These are phyloP conservation scores for Cladobotryum mycophilum DNA, from an alignment of 2,329 filamentous ascomycete genomes.

Conservation along the genomic window DNA sequence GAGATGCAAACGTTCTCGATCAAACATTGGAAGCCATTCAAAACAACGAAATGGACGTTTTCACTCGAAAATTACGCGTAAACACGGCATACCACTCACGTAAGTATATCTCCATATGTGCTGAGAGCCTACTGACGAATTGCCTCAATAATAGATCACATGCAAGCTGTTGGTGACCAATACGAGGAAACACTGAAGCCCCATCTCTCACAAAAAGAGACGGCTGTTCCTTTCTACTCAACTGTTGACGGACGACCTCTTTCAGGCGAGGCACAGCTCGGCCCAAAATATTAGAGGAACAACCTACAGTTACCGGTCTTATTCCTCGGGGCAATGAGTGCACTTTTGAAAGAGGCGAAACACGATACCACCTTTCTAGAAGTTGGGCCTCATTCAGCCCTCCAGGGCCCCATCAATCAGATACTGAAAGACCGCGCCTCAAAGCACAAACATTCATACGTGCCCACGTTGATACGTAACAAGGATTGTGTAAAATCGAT, in stretches of 20 bases:
- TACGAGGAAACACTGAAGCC: conserved; percentile 5
- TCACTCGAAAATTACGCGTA: conserved; percentile 29
- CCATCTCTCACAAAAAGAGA: not conserved
- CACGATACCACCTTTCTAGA: conserved; percentile 13
- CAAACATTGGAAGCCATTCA: conserved; percentile 23
- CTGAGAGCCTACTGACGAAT: too few species aligned
- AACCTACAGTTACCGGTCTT: conserved; percentile 26
- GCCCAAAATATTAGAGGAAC: conserved; percentile 22
- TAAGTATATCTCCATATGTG: too few species aligned
- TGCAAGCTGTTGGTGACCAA: conserved; percentile 1
- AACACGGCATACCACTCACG: conserved; percentile 37
- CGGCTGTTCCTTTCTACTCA: conserved; percentile 17
- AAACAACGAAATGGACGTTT: conserved; percentile 20
- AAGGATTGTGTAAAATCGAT: conserved; percentile 8
- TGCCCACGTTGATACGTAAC: conserved; percentile 15
- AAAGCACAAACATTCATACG: conserved; percentile 9
- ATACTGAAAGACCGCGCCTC: conserved; percentile 1
- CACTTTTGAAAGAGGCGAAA: not conserved
- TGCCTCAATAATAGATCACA: not conserved
- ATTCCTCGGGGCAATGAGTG: conserved; percentile 16
- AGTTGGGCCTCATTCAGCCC: conserved; percentile 17
- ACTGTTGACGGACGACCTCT: conserved; percentile 25
- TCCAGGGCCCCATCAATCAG: conserved; percentile 12
- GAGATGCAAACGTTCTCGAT: conserved; percentile 21
- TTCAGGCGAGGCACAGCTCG: conserved; percentile 1